These are phyloP conservation scores for Niebla homalea DNA, from an alignment of 495 filamentous ascomycete species.

Conservation along the genomic window DNA sequence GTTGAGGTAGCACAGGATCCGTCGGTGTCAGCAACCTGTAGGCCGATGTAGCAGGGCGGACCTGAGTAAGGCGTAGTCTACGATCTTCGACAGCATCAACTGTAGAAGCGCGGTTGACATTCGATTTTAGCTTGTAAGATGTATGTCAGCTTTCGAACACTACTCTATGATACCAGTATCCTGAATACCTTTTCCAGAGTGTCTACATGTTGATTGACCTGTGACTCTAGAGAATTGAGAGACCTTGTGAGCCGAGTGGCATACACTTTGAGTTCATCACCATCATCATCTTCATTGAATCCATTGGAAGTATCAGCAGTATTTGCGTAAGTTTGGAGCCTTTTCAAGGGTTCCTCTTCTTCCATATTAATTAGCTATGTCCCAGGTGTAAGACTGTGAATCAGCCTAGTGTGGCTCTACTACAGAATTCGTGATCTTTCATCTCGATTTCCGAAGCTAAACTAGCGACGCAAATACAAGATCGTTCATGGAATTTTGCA, in stretches of 20 bases:
- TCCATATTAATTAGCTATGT: too few relatives aligned
- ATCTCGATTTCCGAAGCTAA: too few relatives aligned
- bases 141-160: not conserved
- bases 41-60: constrained; percentile 45
- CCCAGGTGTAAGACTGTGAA: too few relatives aligned
- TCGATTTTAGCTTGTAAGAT: constrained; percentile 28
- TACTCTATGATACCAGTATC: constrained; percentile 9
- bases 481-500: too few relatives aligned
- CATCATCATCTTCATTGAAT: not conserved
- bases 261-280: constrained; percentile 16
- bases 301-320: not conserved
- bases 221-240: constrained; percentile 47
- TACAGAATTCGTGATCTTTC: too few relatives aligned
- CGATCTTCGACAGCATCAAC: constrained; percentile 27
- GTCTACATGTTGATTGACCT: constrained; percentile 51
- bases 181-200: constrained; percentile 38
- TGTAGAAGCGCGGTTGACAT: constrained; percentile 20
- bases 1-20: constrained; percentile 48
- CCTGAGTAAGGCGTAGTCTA: constrained; percentile 35
- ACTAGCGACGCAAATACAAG: too few relatives aligned
- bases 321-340: constrained; percentile 2
- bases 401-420: too few relatives aligned
- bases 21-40: constrained; percentile 47
- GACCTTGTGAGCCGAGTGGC: constrained; percentile 47
- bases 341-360: not conserved